These are phyloP conservation scores for Triticum monococcum DNA, from an alignment of 176 grass and related monocot species.

Conservation along the genomic window DNA sequence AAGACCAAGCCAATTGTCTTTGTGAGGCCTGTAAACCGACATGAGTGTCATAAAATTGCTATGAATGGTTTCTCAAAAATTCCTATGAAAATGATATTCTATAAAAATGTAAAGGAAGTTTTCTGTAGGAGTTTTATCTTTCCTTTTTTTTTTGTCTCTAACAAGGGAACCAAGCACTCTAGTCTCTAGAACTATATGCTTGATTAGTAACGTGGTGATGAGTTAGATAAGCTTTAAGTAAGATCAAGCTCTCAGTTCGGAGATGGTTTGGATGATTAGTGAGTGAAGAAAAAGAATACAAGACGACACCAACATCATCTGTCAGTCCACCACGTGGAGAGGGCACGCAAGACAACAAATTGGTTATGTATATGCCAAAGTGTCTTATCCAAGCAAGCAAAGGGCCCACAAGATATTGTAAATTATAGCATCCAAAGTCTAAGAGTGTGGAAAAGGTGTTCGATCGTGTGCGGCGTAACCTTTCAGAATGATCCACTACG, in stretches of 20 bases:
- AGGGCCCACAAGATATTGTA: constrained; percentile 35
- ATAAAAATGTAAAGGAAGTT: no score
- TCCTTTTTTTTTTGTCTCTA: neutral
- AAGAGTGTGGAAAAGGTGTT: neutral
- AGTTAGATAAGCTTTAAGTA: neutral
- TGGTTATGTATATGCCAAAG: neutral
- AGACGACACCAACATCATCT: neutral
- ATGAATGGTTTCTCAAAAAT: no score
- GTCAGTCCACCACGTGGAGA: neutral
- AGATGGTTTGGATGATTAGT: neutral
- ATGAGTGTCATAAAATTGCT: no score
- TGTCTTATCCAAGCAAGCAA: constrained; percentile 19
- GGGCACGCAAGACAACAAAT: neutral
- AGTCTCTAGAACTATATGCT: neutral
- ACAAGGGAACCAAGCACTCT: neutral
- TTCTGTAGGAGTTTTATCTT: no score
- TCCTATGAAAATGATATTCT: no score
- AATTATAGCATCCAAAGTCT: constrained; percentile 21
- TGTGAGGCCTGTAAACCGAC: no score
- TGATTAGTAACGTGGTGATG: neutral
- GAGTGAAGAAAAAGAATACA: neutral
- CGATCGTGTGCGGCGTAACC: neutral
- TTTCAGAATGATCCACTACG: neutral
- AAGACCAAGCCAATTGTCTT: no score
- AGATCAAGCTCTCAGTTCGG: neutral